These are phyloP conservation scores for Yamadazyma oceani DNA, from an alignment of 1,139 yeast genomes.

Conservation along the genomic window DNA sequence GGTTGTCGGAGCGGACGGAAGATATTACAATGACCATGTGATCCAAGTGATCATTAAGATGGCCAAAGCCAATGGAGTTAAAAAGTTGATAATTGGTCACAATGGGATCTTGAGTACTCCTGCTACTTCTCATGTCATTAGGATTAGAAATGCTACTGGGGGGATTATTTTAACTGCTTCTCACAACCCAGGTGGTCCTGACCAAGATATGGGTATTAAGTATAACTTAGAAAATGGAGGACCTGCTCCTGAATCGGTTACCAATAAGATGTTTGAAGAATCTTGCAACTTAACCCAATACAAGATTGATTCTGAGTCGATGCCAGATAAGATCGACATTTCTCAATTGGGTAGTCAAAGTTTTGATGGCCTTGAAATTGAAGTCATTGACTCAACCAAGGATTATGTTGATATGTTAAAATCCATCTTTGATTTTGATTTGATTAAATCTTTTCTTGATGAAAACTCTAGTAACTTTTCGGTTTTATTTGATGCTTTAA, in stretches of 20 bases:
- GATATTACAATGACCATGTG: constrained; percentile 82
- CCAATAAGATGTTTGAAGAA: constrained; percentile 78
- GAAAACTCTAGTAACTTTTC: constrained; percentile 54
- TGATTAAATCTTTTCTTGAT: constrained; percentile 70
- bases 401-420: constrained; percentile 81
- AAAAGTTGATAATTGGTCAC: constrained; percentile 82
- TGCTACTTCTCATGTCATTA: constrained; percentile 89
- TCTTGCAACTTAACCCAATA: constrained; percentile 61
- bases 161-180: constrained; percentile 96
- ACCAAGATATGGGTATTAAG: constrained; percentile 90
- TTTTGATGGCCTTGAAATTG: constrained; percentile 57
- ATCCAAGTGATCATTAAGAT: constrained; percentile 80
- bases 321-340: constrained; percentile 60
- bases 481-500: constrained; percentile 83
- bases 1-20: constrained; percentile 97
- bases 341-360: constrained; percentile 48
- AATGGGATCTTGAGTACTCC: constrained; percentile 91
- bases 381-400: constrained; percentile 77
- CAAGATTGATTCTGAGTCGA: constrained; percentile 44
- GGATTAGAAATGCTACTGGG: constrained; percentile 80
- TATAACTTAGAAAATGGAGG: constrained; percentile 96
- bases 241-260: constrained; percentile 97
- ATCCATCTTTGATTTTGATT: constrained; percentile 82
- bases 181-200: constrained; percentile 98
- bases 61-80: constrained; percentile 89